These are phyloP conservation scores for Aegle marmelos DNA, from an alignment of 345 rosid species.

Conservation along the genomic window DNA sequence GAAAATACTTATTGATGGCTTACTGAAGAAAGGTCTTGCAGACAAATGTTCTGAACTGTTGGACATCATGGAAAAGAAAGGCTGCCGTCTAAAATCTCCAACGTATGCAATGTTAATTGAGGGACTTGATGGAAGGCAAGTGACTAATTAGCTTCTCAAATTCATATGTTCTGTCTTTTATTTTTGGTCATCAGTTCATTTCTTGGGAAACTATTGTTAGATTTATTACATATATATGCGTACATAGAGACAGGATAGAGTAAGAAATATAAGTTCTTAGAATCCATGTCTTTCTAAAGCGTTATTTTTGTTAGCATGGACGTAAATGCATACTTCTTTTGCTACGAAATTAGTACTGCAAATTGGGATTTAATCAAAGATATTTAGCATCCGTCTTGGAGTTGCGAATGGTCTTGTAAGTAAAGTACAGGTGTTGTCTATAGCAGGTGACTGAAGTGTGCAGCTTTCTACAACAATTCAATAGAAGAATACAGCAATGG, in stretches of 20 bases:
- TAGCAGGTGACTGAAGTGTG: neutral
- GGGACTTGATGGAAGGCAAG: slow-evolving; percentile 48
- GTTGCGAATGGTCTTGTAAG: neutral
- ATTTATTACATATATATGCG: too few species aligned
- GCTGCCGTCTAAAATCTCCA: slow-evolving; percentile 55
- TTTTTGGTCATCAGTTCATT: neutral
- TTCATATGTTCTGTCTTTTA: neutral
- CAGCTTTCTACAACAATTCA: neutral
- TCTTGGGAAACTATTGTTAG: neutral
- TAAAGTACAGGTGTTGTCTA: neutral
- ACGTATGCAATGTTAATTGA: slow-evolving; percentile 60
- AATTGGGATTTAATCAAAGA: neutral
- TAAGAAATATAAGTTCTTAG: neutral
- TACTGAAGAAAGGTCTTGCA: slow-evolving; percentile 53
- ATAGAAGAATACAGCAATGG: neutral
- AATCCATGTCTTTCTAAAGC: neutral
- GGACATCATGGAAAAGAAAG: slow-evolving; percentile 57
- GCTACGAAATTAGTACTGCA: neutral
- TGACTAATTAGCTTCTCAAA: neutral
- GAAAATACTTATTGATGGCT: slow-evolving; percentile 79
- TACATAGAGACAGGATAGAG: neutral
- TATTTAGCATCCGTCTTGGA: neutral
- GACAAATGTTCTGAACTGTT: slow-evolving; percentile 63
- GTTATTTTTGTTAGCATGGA: neutral
- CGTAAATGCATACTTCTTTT: neutral